These are phyloP conservation scores for Leucosporidium yakuticum DNA, from an alignment of 768 basidiomycete genomes.

Conservation along the genomic window DNA sequence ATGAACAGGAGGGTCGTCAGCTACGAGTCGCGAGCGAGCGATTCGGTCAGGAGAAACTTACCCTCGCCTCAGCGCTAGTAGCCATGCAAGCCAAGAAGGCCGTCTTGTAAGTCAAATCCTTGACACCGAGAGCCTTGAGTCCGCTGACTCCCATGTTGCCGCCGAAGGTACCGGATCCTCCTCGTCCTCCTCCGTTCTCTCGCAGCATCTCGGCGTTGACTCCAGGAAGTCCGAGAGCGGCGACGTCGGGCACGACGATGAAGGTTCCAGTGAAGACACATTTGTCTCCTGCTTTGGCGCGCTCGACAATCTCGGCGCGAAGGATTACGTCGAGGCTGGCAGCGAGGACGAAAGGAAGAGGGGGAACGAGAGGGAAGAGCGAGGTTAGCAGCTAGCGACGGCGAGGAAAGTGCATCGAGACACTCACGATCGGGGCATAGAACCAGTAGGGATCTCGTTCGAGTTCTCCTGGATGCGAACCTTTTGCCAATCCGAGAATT, in stretches of 20 bases:
- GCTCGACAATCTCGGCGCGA: conserved; percentile 89
- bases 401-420: not conserved
- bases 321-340: conserved; percentile 88
- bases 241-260: conserved; percentile 96
- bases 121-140: conserved; percentile 84
- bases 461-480: conserved; percentile 98
- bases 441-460: conserved; percentile 96
- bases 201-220: conserved; percentile 89
- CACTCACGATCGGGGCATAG: conserved; percentile 73
- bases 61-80: conserved; percentile 78
- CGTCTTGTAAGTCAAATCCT: conserved; percentile 96
- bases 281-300: conserved; percentile 98
- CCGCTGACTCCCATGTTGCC: conserved; percentile 71
- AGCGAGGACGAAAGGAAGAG: too few species aligned
- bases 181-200: conserved; percentile 63
- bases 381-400: not conserved
- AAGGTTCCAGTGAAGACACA: conserved; percentile 97
- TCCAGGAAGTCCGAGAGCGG: conserved; percentile 88
- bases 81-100: conserved; percentile 99
- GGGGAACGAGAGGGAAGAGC: not conserved
- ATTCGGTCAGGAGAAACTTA: conserved; percentile 46
- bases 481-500: conserved; percentile 99
- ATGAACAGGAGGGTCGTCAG: not conserved
- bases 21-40: not conserved
- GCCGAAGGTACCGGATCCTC: conserved; percentile 56